phyloP scores from a whole-genome alignment of 2,329 filamentous ascomycete species.

The Phaeophleospora eucalypticola region DNA sequence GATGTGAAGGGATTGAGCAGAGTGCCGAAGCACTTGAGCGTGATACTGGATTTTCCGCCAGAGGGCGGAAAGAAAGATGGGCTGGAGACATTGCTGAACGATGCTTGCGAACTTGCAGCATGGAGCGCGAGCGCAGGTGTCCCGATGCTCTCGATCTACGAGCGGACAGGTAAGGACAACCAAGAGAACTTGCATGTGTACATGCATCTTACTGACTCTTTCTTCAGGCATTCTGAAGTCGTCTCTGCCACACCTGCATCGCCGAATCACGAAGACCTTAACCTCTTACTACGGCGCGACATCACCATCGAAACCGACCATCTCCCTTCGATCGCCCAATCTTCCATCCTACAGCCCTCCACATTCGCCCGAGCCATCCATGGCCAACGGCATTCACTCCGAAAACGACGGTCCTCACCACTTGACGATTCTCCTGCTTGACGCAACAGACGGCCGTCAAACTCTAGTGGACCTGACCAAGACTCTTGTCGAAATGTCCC shows the following conservation, averaged over 20 bases:
- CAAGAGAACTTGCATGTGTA: no score
- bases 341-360: conserved; percentile 55
- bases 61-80: conserved; percentile 65
- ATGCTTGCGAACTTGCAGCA: conserved; percentile 84
- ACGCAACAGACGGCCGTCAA: conserved; percentile 81
- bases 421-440: conserved; percentile 71
- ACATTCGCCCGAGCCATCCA: conserved; percentile 22
- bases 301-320: conserved; percentile 58
- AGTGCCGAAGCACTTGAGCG: conserved; percentile 80
- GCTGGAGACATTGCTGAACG: conserved; percentile 78
- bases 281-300: conserved; percentile 77
- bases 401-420: conserved; percentile 34
- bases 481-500: conserved; percentile 91
- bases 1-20: conserved; percentile 73
- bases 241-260: conserved; percentile 80
- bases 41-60: conserved; percentile 72
- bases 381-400: conserved; percentile 30
- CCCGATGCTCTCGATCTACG: conserved; percentile 82
- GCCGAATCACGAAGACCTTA: conserved; percentile 73
- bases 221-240: conserved; percentile 90
- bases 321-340: conserved; percentile 71
- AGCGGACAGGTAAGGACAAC: conserved; percentile 69
- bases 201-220: no score
- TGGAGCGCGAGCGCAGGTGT: conserved; percentile 93
- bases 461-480: conserved; percentile 94